Base-by-base conservation (phyloP, 2,329 filamentous ascomycete species). In the Trichoderma koningiopsis region DNA sequence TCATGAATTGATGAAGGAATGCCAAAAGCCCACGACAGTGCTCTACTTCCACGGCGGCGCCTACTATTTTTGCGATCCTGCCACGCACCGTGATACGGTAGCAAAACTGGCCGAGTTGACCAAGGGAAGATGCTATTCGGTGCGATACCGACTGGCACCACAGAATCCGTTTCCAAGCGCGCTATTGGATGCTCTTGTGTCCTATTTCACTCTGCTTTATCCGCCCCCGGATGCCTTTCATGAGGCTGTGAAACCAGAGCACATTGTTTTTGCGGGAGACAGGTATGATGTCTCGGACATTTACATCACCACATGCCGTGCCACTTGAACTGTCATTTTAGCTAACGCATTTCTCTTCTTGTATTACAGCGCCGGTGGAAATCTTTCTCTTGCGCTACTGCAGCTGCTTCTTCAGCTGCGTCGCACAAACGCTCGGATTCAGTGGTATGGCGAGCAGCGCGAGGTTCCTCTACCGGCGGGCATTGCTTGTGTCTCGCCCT, bases 41-140 rank as follows among this genome's bases (percentile, higher is more conserved):
- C 81, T 94, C 24, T 94, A 92, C 78, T 86, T 94, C 74, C 91
- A 94, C 77, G 91, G 92, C 71, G 92, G 92, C 65, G 92, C 89
- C 4, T 92, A 91, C 80, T 93, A 84, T 72, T 84, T 93, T 33
- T 85, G 91, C 74, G 92, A 94, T 74, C 92, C 92, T 19, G 79
- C 84, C 1, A 89, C 88, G 0, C 89, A 93, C 75, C 87, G 92
- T 3, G 77, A 82, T 0, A 79, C 85, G 0, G 85, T 84, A 22
- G 86, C 86, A 70, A 86, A 84, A 63, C 80, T 95, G 16, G 91
- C 91, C 27, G 88, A 89, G 75, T 77, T 89, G 68, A 90, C 87
- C 0, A 86, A 87, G 29, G 91, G 92, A 2, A 85, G 91, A 7
- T 88, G 89, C 49, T 92, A 92, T 79, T 89, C 86, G 35, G 88